Evolutionary conservation across 1,284 basidiomycete species (phyloP), one percentile per base, ranked within the genome.

Genomic region (Boletus sp.): DNA sequence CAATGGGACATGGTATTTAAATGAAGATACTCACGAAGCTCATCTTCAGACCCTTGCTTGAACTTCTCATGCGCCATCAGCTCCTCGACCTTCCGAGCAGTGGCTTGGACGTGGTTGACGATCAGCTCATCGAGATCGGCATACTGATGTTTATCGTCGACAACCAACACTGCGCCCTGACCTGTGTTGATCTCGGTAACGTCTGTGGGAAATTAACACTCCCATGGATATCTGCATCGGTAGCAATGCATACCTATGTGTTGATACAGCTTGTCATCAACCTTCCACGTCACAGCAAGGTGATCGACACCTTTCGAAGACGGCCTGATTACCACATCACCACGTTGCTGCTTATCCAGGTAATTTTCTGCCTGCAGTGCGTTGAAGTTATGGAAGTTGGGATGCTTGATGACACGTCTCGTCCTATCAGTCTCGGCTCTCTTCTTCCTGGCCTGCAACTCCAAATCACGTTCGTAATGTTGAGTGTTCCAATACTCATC

Each of bases 221-320:
- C 46, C 35, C 9, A 8, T 37, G 22, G 38, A 45, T 50, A 46
- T 25, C 19, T 35, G 30, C 14, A 5, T 29, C 22, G 8, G 32
- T 42, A 40, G 23, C 44, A 8, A 34, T 42, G 56, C 70, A n/a
- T 61, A 91, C 91, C 94, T 53, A 99, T 91, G 65, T 99, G 97
- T 67, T 99, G 96, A 70, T 91, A 99, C 17, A 99, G 76, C 53
- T 88, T 91, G 51, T 97, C 91, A 58, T 96, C 95, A 9, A 99
- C 94, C 71, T 99, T 99, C 96, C 96, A 99, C 0, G 96, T 99
- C 12, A 99, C 90, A 29, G 96, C 96, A 30, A 99, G 76, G 69
- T 99, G 96, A 62, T 97, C 84, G 33, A 78, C 72, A 6, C 95
- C 95, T 68, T 95, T 94, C 3, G 94, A 98, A 26, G 93, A 96